Conservation (phyloP, 2,329 filamentous ascomycete genomes). For the Xylariaceae sp. region DNA sequence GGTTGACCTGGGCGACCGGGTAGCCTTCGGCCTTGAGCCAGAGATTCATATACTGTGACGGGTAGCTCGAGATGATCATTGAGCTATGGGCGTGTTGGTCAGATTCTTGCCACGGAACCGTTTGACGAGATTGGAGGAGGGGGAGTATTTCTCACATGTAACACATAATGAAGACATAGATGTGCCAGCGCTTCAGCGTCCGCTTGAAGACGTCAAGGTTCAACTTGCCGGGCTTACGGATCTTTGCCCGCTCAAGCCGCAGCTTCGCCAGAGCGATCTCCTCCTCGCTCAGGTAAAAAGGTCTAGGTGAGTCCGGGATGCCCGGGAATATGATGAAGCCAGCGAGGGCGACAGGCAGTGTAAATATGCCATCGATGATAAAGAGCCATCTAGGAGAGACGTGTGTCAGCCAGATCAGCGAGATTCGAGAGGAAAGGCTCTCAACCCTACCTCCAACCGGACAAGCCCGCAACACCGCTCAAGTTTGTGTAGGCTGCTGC, state of each 20-base stretch:
- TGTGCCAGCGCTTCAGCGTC: constrained; percentile 44
- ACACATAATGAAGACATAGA: constrained; percentile 41
- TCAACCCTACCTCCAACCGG: constrained; percentile 1
- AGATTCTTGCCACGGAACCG: background rate
- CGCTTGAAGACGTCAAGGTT: constrained; percentile 39
- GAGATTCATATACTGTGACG: constrained; percentile 44
- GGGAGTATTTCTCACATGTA: constrained; percentile 50
- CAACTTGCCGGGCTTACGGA: constrained; percentile 36
- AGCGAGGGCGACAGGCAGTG: constrained; percentile 45
- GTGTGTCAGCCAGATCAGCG: background rate
- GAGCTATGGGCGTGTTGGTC: constrained; percentile 24
- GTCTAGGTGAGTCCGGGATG: constrained; percentile 35
- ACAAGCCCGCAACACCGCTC: background rate
- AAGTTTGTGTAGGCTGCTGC: background rate
- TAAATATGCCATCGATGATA: constrained; percentile 52
- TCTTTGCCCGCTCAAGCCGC: constrained; percentile 18
- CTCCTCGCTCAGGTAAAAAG: constrained; percentile 30
- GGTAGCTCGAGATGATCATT: constrained; percentile 43
- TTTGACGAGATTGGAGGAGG: constrained; percentile 4
- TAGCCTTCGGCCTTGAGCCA: constrained; percentile 48
- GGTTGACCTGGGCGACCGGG: constrained; percentile 44
- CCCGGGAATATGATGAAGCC: constrained; percentile 43
- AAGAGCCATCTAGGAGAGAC: constrained; percentile 40
- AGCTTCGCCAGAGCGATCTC: constrained; percentile 34
- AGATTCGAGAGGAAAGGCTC: background rate